phyloP scores from a whole-genome alignment of 2,329 filamentous ascomycete genomes.

The Xylariaceae sp. region DNA sequence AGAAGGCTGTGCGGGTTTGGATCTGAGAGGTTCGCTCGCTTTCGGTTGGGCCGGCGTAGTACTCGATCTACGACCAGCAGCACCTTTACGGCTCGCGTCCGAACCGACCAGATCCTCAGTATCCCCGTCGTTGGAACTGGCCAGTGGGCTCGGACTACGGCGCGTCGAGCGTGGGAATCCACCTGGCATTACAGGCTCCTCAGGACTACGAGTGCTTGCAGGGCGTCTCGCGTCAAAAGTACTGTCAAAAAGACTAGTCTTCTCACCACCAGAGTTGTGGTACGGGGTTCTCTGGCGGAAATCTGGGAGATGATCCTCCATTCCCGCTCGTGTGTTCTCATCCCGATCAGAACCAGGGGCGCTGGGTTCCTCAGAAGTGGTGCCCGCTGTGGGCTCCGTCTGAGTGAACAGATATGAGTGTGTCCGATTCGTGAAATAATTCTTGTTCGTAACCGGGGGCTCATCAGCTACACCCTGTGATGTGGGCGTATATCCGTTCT shows the following conservation, averaged over 20 bases:
- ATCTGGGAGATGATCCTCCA: conserved; percentile 42
- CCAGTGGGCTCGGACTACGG: conserved; percentile 29
- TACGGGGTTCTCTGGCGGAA: conserved; percentile 55
- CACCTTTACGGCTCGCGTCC: conserved; percentile 9
- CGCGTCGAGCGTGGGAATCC: conserved; percentile 25
- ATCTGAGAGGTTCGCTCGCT: conserved; percentile 23
- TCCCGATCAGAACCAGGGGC: conserved; percentile 37
- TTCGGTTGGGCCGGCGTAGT: conserved; percentile 17
- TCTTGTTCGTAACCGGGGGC: conserved; percentile 45
- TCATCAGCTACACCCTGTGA: conserved; percentile 48
- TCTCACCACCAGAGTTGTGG: conserved; percentile 51
- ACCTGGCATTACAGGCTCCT: conserved; percentile 26
- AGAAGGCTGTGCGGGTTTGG: conserved; percentile 6
- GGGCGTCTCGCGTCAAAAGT: conserved; percentile 39
- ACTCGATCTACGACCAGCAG: conserved; percentile 11
- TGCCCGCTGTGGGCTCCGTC: conserved; percentile 19
- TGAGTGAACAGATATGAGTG: conserved; percentile 31
- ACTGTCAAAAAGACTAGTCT: conserved; percentile 52
- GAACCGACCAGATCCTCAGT: conserved; percentile 26
- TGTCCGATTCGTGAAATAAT: conserved; percentile 42
- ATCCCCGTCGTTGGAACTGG: conserved; percentile 27
- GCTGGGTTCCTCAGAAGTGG: conserved; percentile 11
- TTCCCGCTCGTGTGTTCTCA: conserved; percentile 39
- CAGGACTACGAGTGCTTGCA: conserved; percentile 40
- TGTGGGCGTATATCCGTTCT: conserved; percentile 45